phyloP scores from a whole-genome alignment of 495 filamentous ascomycete species.

The Oleoguttula mirabilis region DNA sequence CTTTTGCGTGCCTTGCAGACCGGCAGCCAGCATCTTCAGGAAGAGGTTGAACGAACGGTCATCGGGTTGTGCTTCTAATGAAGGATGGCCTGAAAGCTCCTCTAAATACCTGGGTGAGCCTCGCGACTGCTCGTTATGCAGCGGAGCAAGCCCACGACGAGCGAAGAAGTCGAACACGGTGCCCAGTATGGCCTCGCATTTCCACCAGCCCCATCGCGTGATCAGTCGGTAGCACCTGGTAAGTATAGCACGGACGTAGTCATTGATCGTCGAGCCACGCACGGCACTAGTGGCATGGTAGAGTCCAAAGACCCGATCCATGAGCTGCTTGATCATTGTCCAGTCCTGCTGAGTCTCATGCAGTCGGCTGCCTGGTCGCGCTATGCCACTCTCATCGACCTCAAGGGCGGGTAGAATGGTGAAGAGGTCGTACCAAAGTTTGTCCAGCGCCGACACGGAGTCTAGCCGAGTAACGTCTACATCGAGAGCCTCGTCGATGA shows the following conservation, averaged over 20 bases:
- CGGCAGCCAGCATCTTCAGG: constrained; percentile 67
- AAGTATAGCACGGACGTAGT: constrained; percentile 63
- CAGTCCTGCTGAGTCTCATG: constrained; percentile 53
- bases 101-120: constrained; percentile 71
- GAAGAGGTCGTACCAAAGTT: constrained; percentile 61
- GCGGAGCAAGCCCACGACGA: constrained; percentile 54
- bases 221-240: constrained; percentile 70
- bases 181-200: constrained; percentile 64
- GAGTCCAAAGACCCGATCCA: constrained; percentile 50
- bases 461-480: not conserved
- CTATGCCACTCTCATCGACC: constrained; percentile 55
- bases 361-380: constrained; percentile 45
- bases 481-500: constrained; percentile 38
- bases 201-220: constrained; percentile 72
- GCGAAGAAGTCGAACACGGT: constrained; percentile 87
- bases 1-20: constrained; percentile 48
- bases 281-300: constrained; percentile 44
- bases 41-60: constrained; percentile 93
- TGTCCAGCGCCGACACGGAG: constrained; percentile 41
- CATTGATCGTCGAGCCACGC: constrained; percentile 57
- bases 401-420: constrained; percentile 63
- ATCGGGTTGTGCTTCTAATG: constrained; percentile 46
- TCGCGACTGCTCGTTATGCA: constrained; percentile 64
- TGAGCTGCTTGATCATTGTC: constrained; percentile 51
- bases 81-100: constrained; percentile 50